These are phyloP conservation scores for Metschnikowia kofuensis DNA, from an alignment of 805 yeast species.

Conservation along the genomic window DNA sequence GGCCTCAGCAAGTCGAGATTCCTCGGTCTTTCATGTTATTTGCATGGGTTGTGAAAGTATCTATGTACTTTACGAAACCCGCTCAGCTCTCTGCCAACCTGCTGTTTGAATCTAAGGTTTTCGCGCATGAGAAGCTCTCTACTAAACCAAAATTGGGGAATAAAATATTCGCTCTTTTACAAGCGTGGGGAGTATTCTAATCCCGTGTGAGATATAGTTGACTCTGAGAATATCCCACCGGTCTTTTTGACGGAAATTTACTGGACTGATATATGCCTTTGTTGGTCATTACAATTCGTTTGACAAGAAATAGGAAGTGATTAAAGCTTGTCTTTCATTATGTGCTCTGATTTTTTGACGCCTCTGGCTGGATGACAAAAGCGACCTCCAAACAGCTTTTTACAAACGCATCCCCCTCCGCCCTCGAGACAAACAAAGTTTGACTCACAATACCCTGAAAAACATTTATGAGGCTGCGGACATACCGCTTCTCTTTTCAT, in stretches of 20 bases:
- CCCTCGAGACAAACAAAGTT: neutral
- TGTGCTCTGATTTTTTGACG: neutral
- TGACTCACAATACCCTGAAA: neutral
- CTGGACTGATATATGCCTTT: too few relatives aligned
- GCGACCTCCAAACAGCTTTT: neutral
- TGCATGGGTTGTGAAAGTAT: slow-evolving; percentile 6
- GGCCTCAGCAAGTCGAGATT: neutral
- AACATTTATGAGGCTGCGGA: neutral
- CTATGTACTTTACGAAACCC: slow-evolving; percentile 3
- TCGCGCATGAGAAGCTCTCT: slow-evolving; percentile 7
- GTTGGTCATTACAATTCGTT: too few relatives aligned
- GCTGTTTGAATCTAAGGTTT: slow-evolving; percentile 11
- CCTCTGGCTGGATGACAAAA: neutral
- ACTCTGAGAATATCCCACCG: too few relatives aligned
- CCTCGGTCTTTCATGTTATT: slow-evolving; percentile 1
- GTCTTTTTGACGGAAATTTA: too few relatives aligned
- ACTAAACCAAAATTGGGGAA: slow-evolving; percentile 7
- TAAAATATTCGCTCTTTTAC: slow-evolving; percentile 16
- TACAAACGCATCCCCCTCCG: neutral
- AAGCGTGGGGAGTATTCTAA: slow-evolving; percentile 15
- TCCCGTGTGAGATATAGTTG: neutral
- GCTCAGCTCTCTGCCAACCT: neutral
- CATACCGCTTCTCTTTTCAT: neutral
- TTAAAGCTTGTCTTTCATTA: too few relatives aligned
- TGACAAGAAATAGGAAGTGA: too few relatives aligned